These are phyloP conservation scores for Phaeomoniella chlamydospora DNA, from an alignment of 2,329 filamentous ascomycete genomes.

Conservation along the genomic window DNA sequence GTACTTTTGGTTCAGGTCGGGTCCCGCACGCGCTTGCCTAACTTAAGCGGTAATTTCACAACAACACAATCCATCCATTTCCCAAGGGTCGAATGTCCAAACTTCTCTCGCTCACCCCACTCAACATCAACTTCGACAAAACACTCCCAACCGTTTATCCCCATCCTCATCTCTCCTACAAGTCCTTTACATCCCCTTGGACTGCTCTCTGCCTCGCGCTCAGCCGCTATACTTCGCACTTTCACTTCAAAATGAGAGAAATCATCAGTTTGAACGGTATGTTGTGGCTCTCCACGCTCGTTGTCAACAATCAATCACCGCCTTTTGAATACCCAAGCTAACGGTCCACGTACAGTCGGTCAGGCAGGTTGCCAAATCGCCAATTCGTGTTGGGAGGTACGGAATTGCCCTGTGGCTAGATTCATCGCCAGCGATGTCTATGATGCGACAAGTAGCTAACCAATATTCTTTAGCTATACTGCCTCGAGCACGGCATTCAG, in stretches of 20 bases:
- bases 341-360: slow-evolving; percentile 53
- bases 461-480: slow-evolving; percentile 64
- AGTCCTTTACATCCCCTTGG: slow-evolving; percentile 5
- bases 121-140: slow-evolving; percentile 2
- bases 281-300: slow-evolving; percentile 21
- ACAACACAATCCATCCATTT: no score
- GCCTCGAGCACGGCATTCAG: slow-evolving; percentile 98
- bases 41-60: slow-evolving; percentile 8
- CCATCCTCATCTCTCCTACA: slow-evolving; percentile 11
- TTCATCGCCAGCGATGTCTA: not conserved
- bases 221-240: slow-evolving; percentile 6
- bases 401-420: slow-evolving; percentile 23
- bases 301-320: slow-evolving; percentile 10
- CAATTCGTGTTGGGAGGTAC: slow-evolving; percentile 99
- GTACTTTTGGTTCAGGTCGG: no score
- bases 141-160: slow-evolving; percentile 8
- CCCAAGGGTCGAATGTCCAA: slow-evolving; percentile 1
- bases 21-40: slow-evolving; percentile 3
- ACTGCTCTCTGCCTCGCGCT: slow-evolving; percentile 3
- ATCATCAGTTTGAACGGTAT: slow-evolving; percentile 98
- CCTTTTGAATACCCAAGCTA: slow-evolving; percentile 4
- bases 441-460: slow-evolving; percentile 3
- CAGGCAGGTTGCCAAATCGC: slow-evolving; percentile 99
- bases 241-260: slow-evolving; percentile 73
- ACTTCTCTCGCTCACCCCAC: not conserved